A percentile compares a stretch with the other conserved stretches of the same genome.
phyloP scores from a whole-genome alignment of 2,329 filamentous ascomycete species.

The Pyrenochaeta sp. region DNA sequence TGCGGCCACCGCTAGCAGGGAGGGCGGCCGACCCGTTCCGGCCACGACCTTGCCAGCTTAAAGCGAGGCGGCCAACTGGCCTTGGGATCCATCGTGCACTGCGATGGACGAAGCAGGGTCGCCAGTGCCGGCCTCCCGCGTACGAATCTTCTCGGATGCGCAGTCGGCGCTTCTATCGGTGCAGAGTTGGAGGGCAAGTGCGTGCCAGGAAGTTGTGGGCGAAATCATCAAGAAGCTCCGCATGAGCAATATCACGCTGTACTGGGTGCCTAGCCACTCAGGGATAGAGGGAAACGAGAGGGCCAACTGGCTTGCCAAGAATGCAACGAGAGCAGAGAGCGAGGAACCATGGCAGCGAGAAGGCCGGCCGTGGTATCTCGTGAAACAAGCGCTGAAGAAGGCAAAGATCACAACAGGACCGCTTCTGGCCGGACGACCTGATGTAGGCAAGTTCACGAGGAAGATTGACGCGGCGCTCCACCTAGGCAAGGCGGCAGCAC shows the following conservation, averaged over 20 bases:
- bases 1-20: too few relatives aligned
- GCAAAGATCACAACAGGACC: not conserved
- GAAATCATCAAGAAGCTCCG: conserved; percentile 15
- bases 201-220: conserved; percentile 11
- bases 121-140: not conserved
- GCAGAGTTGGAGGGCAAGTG: conserved; percentile 2
- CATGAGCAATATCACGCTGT: conserved; percentile 22
- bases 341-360: conserved; percentile 14
- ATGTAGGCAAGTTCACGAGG: too few relatives aligned
- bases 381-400: not conserved
- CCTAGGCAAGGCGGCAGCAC: too few relatives aligned
- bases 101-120: not conserved
- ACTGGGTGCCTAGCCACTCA: conserved; percentile 20
- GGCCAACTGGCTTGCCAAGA: conserved; percentile 19
- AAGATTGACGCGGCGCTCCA: too few relatives aligned
- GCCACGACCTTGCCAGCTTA: too few relatives aligned
- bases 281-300: conserved; percentile 21
- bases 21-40: too few relatives aligned
- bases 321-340: conserved; percentile 16
- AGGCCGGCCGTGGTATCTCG: not conserved
- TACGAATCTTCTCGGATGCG: not conserved
- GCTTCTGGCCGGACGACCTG: too few relatives aligned
- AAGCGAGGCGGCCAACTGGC: conserved; percentile 1
- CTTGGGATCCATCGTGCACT: too few relatives aligned
- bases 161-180: not conserved